Evolutionary conservation across 2,329 filamentous ascomycete genomes (phyloP).

Genomic region (Teratosphaeriaceae sp.): DNA sequence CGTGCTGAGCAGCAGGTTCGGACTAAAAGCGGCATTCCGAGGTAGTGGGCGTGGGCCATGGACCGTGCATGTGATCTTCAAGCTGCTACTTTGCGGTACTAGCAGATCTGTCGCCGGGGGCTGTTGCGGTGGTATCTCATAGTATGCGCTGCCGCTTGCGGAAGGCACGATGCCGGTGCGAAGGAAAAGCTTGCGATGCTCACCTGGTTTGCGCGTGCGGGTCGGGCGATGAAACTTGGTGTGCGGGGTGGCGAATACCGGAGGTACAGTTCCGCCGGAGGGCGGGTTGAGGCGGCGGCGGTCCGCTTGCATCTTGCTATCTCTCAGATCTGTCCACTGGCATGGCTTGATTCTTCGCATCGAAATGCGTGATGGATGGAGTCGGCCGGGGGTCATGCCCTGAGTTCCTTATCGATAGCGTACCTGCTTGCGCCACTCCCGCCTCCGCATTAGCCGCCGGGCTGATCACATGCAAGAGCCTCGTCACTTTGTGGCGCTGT

Average conservation of each 20-base stretch:
- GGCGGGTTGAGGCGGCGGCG: slow-evolving; percentile 88
- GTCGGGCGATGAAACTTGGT: slow-evolving; percentile 41
- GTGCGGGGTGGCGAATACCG: slow-evolving; percentile 56
- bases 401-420: background rate
- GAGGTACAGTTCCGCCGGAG: slow-evolving; percentile 65
- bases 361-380: background rate
- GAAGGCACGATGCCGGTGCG: slow-evolving; percentile 90
- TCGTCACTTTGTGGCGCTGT: too few species aligned
- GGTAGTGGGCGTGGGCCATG: slow-evolving; percentile 90
- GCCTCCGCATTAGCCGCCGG: background rate
- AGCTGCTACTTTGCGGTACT: slow-evolving; percentile 45
- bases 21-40: slow-evolving; percentile 82
- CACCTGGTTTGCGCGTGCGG: slow-evolving; percentile 58
- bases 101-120: background rate
- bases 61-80: slow-evolving; percentile 90
- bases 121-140: slow-evolving; percentile 50
- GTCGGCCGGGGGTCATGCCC: too few species aligned
- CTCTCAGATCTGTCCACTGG: background rate
- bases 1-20: slow-evolving; percentile 83
- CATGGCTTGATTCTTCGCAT: background rate
- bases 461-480: too few species aligned
- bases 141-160: slow-evolving; percentile 86
- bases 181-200: slow-evolving; percentile 80
- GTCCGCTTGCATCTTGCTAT: slow-evolving; percentile 52
- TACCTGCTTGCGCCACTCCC: background rate